Percentiles rank a stretch among this genome's conserved stretches.
Conservation (phyloP, 2,329 filamentous ascomycete genomes). For the Chrysoporthe puriensis region DNA sequence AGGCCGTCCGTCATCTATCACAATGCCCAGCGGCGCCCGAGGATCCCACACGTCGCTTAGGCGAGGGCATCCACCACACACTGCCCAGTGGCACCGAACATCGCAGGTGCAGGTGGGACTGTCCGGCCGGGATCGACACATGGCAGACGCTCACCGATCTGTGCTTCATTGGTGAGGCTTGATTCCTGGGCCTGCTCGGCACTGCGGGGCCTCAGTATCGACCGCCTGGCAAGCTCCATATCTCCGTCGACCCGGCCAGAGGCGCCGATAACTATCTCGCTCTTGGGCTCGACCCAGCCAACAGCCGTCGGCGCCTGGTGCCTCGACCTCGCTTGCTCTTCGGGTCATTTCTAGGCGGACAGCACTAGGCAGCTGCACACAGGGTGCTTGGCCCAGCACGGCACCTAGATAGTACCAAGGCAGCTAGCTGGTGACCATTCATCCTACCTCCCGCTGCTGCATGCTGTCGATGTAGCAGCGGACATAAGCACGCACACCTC, state of each 20-base stretch:
- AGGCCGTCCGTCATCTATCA: no score
- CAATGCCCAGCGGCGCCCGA: no score
- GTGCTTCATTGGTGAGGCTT: no score
- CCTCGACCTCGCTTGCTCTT: no score
- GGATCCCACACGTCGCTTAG: neutral
- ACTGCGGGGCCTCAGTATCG: no score
- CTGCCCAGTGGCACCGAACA: neutral
- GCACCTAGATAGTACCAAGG: neutral
- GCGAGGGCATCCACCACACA: neutral
- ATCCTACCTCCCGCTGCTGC: slow-evolving; percentile 14
- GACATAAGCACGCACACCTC: slow-evolving; percentile 16
- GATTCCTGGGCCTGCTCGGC: no score
- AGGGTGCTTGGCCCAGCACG: neutral
- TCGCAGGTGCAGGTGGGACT: neutral
- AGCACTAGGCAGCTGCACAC: neutral
- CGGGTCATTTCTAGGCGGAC: neutral
- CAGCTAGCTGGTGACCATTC: slow-evolving; percentile 10
- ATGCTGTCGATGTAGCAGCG: slow-evolving; percentile 14
- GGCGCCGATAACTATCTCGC: neutral
- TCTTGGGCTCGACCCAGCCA: no score
- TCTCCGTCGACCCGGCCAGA: neutral
- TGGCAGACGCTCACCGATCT: slow-evolving; percentile 9
- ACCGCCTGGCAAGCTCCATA: no score
- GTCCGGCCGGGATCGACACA: slow-evolving; percentile 5
- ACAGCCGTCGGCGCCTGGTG: no score